Evolutionary conservation across 2,329 filamentous ascomycete genomes (phyloP).

Genomic region (Scedosporium aurantiacum): DNA sequence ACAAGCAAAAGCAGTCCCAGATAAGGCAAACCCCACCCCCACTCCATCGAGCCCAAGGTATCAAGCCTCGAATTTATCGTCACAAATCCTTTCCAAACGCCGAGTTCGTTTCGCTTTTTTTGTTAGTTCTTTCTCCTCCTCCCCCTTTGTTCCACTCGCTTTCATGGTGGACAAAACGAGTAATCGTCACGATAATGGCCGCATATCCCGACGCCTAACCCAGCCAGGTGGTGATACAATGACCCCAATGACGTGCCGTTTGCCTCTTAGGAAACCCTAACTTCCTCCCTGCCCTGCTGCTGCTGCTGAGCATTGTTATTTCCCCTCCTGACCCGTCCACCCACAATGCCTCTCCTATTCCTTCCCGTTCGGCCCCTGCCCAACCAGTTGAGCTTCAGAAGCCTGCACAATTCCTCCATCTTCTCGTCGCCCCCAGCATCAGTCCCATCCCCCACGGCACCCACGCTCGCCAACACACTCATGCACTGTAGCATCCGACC

Average conservation of each 20-base stretch:
- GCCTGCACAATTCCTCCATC: constrained; percentile 73
- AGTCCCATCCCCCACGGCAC: constrained; percentile 28
- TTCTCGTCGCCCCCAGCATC: constrained; percentile 64
- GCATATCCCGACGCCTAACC: background rate
- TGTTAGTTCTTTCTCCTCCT: too few species aligned
- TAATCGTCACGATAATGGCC: background rate
- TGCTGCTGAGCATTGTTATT: background rate
- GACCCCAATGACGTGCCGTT: background rate
- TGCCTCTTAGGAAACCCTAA: constrained; percentile 24
- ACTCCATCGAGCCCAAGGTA: too few species aligned
- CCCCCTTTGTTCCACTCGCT: too few species aligned
- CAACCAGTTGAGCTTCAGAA: constrained; percentile 94
- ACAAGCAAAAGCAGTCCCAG: too few species aligned
- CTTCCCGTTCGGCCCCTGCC: constrained; percentile 80
- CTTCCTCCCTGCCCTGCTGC: constrained; percentile 26
- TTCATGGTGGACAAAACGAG: background rate
- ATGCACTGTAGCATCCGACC: constrained; percentile 94
- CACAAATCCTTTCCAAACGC: background rate
- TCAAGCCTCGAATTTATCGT: too few species aligned
- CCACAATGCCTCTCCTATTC: constrained; percentile 83
- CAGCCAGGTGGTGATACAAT: background rate
- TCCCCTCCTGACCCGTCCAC: constrained; percentile 42
- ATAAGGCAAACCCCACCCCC: too few species aligned
- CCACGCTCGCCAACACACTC: constrained; percentile 73
- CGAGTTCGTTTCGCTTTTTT: background rate